Percentiles rank a stretch among this genome's conserved stretches.
These are phyloP conservation scores for Podaxis sp. DNA, from an alignment of 768 basidiomycete genomes.

Conservation along the genomic window DNA sequence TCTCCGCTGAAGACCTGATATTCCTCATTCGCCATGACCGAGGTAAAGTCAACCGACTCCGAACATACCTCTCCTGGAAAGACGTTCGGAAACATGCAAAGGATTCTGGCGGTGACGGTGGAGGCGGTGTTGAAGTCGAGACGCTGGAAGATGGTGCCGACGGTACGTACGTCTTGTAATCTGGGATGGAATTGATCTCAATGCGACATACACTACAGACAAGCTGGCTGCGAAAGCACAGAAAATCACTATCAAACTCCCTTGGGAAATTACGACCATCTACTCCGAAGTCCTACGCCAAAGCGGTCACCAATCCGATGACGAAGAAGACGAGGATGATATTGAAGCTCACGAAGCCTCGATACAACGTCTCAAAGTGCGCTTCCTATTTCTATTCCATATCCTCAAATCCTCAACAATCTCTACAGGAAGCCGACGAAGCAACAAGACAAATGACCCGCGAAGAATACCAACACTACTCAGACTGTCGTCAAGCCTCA, in stretches of 20 bases:
- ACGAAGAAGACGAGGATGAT: slow-evolving; percentile 95
- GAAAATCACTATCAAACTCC: slow-evolving; percentile 92
- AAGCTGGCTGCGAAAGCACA: slow-evolving; percentile 82
- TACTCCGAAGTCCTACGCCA: slow-evolving; percentile 84
- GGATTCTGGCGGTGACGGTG: slow-evolving; percentile 82
- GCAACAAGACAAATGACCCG: slow-evolving; percentile 94
- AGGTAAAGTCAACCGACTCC: slow-evolving; percentile 88
- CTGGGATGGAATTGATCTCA: not conserved
- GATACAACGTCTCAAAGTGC: slow-evolving; percentile 79
- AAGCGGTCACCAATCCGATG: slow-evolving; percentile 82
- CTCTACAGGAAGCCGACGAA: slow-evolving; percentile 83
- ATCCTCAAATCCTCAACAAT: not conserved
- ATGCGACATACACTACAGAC: slow-evolving; percentile 39
- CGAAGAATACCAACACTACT: slow-evolving; percentile 96
- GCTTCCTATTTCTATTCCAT: slow-evolving; percentile 5
- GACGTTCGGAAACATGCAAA: slow-evolving; percentile 96
- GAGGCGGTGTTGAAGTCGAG: slow-evolving; percentile 80
- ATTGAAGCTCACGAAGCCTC: slow-evolving; percentile 94
- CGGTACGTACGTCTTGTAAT: slow-evolving; percentile 42
- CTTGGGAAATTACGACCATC: slow-evolving; percentile 93
- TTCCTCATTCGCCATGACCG: slow-evolving; percentile 94
- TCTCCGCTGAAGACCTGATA: slow-evolving; percentile 93
- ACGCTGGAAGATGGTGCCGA: slow-evolving; percentile 82
- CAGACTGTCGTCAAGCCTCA: slow-evolving; percentile 93
- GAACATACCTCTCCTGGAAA: slow-evolving; percentile 96